Evolutionary conservation across 805 yeast species (phyloP).

Genomic region (Starmerella gropengiesseri): DNA sequence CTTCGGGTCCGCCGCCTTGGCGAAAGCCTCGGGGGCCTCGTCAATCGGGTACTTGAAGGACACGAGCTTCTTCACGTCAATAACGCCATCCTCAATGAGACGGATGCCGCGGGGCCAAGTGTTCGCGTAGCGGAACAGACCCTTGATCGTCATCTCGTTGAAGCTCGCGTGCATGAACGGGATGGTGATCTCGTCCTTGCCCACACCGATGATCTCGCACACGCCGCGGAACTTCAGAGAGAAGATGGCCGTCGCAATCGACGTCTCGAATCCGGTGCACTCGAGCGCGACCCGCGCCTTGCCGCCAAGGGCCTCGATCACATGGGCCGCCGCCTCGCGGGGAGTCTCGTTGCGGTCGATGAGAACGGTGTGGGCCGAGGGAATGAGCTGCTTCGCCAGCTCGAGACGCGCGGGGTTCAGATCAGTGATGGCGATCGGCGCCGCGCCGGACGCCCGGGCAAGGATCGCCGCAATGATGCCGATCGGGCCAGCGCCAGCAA

Average conservation of each 20-base stretch:
- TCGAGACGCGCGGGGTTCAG: slow-evolving; percentile 36
- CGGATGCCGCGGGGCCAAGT: slow-evolving; percentile 50
- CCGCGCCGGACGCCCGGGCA: slow-evolving; percentile 44
- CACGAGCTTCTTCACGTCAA: slow-evolving; percentile 38
- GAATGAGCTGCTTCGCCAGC: slow-evolving; percentile 39
- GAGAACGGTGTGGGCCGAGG: slow-evolving; percentile 38
- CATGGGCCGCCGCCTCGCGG: slow-evolving; percentile 25
- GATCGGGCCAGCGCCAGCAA: slow-evolving; percentile 53
- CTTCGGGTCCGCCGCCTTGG: slow-evolving; percentile 33
- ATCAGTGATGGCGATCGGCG: slow-evolving; percentile 44
- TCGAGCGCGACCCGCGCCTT: slow-evolving; percentile 40
- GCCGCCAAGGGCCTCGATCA: slow-evolving; percentile 33
- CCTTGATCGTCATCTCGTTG: slow-evolving; percentile 42
- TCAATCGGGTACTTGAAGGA: slow-evolving; percentile 41
- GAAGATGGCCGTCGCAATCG: slow-evolving; percentile 39
- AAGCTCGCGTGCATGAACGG: slow-evolving; percentile 47
- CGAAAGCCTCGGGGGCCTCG: slow-evolving; percentile 40
- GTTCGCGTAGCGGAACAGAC: slow-evolving; percentile 44
- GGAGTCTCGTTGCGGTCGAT: slow-evolving; percentile 36
- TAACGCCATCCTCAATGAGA: slow-evolving; percentile 36
- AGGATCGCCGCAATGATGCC: slow-evolving; percentile 40
- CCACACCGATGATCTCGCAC: slow-evolving; percentile 43
- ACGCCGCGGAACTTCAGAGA: slow-evolving; percentile 40
- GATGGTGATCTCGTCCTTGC: slow-evolving; percentile 37
- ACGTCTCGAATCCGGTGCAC: slow-evolving; percentile 45